Evolutionary conservation across 1,284 basidiomycete genomes (phyloP).

Genomic region (Lentinus polychrous): DNA sequence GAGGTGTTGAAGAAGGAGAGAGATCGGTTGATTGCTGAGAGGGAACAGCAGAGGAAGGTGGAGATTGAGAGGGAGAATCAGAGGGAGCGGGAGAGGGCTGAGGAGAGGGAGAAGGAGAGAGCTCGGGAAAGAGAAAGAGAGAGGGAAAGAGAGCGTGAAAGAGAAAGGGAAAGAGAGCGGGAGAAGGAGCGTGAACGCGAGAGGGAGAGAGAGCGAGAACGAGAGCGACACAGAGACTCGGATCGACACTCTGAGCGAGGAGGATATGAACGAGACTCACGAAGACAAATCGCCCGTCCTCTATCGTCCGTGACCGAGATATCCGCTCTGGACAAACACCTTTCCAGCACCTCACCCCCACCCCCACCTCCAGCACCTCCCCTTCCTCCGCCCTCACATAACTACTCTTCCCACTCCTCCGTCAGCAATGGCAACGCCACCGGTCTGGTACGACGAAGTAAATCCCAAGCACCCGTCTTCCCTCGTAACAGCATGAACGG

Average conservation of each 20-base stretch:
- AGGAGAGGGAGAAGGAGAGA: conserved; percentile 11
- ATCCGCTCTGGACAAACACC: not conserved
- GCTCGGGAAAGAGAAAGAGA: conserved; percentile 2
- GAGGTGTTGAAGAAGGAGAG: conserved; percentile 44
- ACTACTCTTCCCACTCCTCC: no score
- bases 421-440: not conserved
- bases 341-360: not conserved
- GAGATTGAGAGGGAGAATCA: conserved; percentile 13
- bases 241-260: conserved; percentile 13
- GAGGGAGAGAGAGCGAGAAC: conserved; percentile 8
- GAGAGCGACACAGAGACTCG: conserved; percentile 14
- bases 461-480: conserved; percentile 6
- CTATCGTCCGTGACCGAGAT: conserved; percentile 4
- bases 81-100: conserved; percentile 18
- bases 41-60: conserved; percentile 16
- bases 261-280: conserved; percentile 16
- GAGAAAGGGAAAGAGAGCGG: conserved; percentile 9
- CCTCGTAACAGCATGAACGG: no score
- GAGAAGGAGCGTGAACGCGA: conserved; percentile 10
- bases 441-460: conserved; percentile 1
- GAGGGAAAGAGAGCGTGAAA: conserved; percentile 7
- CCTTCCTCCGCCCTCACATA: conserved; percentile 5
- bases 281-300: conserved; percentile 6
- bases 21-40: conserved; percentile 27
- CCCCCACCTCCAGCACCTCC: not conserved